Percentiles rank a stretch among this genome's conserved stretches.
phyloP scores from a whole-genome alignment of 2,329 filamentous ascomycete genomes.

The Rhexocercosporidium sp. region DNA sequence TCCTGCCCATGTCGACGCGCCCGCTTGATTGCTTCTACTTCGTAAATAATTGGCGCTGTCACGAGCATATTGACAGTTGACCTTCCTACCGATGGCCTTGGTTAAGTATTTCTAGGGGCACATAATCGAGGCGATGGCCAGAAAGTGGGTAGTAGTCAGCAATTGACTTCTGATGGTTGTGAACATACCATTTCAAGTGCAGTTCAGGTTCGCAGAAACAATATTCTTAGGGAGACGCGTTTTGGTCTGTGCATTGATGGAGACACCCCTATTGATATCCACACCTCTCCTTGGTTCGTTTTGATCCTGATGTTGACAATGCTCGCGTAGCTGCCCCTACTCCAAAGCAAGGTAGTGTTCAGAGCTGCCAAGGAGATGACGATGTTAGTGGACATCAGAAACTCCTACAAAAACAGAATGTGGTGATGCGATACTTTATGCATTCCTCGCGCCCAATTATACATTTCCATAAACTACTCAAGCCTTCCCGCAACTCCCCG shows the following conservation, averaged over 20 bases:
- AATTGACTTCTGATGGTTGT: too few relatives aligned
- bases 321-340: not conserved
- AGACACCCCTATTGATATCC: not conserved
- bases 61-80: not conserved
- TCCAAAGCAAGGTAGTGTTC: not conserved
- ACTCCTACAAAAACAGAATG: too few relatives aligned
- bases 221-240: not conserved
- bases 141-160: too few relatives aligned
- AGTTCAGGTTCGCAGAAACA: not conserved
- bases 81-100: not conserved
- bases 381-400: not conserved
- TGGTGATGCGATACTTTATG: too few relatives aligned
- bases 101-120: too few relatives aligned
- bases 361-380: not conserved
- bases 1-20: slow-evolving; percentile 2
- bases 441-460: too few relatives aligned
- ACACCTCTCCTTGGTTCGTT: not conserved
- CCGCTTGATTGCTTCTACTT: not conserved
- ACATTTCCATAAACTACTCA: slow-evolving; percentile 8
- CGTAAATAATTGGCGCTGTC: not conserved
- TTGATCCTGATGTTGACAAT: not conserved
- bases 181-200: too few relatives aligned
- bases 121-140: too few relatives aligned
- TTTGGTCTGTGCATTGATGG: not conserved
- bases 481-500: slow-evolving; percentile 36